These are phyloP conservation scores for Camelina hispida DNA, from an alignment of 345 rosid species.

Conservation along the genomic window DNA sequence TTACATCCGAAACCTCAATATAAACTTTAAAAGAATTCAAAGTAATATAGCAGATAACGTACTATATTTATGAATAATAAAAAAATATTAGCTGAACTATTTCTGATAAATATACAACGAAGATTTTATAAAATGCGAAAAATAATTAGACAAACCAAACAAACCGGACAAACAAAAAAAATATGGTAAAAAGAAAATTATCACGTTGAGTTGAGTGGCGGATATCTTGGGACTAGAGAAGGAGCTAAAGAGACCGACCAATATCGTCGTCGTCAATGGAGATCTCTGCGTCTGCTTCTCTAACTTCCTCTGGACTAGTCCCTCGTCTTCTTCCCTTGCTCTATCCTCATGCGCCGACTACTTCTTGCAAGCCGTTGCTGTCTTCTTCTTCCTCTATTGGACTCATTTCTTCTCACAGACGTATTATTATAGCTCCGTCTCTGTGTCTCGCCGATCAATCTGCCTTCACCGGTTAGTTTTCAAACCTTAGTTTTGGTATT, in stretches of 20 bases:
- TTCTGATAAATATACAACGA: too few species aligned
- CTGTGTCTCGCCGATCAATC: constrained; percentile 46
- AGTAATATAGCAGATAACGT: too few species aligned
- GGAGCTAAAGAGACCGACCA: background rate
- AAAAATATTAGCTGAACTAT: too few species aligned
- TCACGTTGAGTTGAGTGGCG: constrained; percentile 34
- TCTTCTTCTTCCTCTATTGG: constrained; percentile 15
- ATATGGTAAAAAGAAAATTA: background rate
- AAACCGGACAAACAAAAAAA: too few species aligned
- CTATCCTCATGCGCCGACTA: constrained; percentile 18
- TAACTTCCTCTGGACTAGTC: constrained; percentile 29
- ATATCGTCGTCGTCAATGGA: constrained; percentile 47
- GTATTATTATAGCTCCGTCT: constrained; percentile 25
- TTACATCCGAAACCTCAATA: too few species aligned
- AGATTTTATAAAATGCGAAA: too few species aligned
- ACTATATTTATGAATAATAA: too few species aligned
- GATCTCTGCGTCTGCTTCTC: constrained; percentile 38
- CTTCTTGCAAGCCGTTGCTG: background rate
- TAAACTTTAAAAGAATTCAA: too few species aligned
- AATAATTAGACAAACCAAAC: too few species aligned
- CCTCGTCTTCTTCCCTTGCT: constrained; percentile 33
- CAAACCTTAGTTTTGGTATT: background rate
- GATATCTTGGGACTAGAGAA: constrained; percentile 26
- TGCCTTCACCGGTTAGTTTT: constrained; percentile 44
- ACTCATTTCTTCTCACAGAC: constrained; percentile 30